Conservation (phyloP, 2,329 filamentous ascomycete genomes). For the Tolypocladium paradoxum region DNA sequence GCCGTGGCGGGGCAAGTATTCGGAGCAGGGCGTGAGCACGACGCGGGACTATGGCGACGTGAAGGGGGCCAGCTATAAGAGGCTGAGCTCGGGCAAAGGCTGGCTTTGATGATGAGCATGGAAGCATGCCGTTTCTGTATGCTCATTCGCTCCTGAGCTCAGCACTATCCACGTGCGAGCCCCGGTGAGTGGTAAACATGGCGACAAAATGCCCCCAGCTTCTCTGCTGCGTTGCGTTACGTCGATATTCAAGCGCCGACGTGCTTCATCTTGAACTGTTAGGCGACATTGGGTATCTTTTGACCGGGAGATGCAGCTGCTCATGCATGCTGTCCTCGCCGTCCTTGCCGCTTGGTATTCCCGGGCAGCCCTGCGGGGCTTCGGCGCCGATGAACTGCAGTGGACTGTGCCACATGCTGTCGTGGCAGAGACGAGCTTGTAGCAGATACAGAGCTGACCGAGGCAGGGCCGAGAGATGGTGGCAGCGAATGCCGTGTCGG, state of each 20-base stretch:
- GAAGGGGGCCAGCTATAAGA: conserved; percentile 14
- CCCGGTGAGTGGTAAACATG: not conserved
- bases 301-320: not conserved
- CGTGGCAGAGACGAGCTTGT: not conserved
- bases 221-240: not conserved
- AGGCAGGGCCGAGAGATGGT: not conserved
- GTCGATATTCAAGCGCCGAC: not conserved
- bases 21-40: conserved; percentile 22
- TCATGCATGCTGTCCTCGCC: not conserved
- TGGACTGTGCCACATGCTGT: not conserved
- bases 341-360: not conserved
- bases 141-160: not conserved
- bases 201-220: not conserved
- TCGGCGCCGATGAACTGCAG: not conserved
- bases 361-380: not conserved
- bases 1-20: conserved; percentile 16
- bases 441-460: not conserved
- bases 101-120: conserved; percentile 12
- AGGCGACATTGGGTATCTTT: not conserved
- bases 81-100: conserved; percentile 13
- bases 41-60: conserved; percentile 8
- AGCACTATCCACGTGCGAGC: not conserved
- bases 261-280: not conserved
- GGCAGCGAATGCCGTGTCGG: not conserved
- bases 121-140: not conserved